phyloP scores from a whole-genome alignment of 805 yeast species.

The Dipodascopsis uninucleata region DNA sequence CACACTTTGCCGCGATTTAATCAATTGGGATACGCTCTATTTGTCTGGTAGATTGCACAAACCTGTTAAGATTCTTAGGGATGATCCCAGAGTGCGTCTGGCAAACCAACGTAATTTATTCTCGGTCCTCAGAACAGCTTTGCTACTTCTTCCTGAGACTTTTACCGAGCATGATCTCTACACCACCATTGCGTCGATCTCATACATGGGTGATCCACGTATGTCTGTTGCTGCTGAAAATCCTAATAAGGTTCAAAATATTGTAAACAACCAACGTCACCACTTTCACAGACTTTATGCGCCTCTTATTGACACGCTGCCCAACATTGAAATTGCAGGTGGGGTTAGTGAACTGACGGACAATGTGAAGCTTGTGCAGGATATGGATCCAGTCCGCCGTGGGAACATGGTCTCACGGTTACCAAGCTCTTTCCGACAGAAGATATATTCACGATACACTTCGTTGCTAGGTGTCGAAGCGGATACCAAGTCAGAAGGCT shows the following conservation, averaged over 20 bases:
- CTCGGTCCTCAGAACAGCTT: conserved; percentile 69
- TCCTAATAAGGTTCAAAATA: conserved; percentile 81
- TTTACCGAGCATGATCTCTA: conserved; percentile 66
- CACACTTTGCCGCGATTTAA: conserved; percentile 60
- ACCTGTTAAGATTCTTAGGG: conserved; percentile 75
- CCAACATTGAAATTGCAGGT: conserved; percentile 33
- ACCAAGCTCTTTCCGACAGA: conserved; percentile 49
- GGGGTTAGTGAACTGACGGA: conserved; percentile 6
- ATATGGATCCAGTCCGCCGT: conserved; percentile 39
- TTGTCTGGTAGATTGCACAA: conserved; percentile 91
- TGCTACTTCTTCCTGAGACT: conserved; percentile 48
- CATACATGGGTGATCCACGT: conserved; percentile 89
- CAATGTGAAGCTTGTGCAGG: conserved; percentile 34
- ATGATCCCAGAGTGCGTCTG: conserved; percentile 58
- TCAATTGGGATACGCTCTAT: conserved; percentile 82
- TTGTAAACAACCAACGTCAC: conserved; percentile 70
- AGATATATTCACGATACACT: conserved; percentile 35
- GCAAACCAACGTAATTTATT: conserved; percentile 73
- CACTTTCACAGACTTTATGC: conserved; percentile 68
- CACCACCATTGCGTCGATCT: conserved; percentile 69
- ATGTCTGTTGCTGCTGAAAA: conserved; percentile 78
- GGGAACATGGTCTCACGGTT: conserved; percentile 45
- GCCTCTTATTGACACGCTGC: conserved; percentile 53
- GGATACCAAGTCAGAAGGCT: neutral
- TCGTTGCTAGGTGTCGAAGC: conserved; percentile 17